Base-by-base conservation (phyloP, 208 protist species). In the Leishmania amazonensis region DNA sequence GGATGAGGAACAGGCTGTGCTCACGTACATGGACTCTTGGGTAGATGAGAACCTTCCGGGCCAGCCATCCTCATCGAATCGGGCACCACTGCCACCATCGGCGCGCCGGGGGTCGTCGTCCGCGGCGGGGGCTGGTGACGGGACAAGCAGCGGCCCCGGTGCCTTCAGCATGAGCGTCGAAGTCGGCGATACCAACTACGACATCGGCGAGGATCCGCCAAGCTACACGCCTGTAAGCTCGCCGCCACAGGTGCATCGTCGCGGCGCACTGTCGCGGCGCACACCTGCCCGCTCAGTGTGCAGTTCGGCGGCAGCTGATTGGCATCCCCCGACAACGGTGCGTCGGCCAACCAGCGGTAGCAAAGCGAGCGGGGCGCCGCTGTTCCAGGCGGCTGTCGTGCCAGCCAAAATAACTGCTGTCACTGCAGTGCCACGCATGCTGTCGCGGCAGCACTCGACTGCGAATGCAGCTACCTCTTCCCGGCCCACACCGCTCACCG, bases 1-100 rank as follows among this genome's bases (percentile, higher is more conserved):
- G 78, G 85, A 90, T 53, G 90, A 95, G 81, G 91, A 90, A 73
- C 79, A 92, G 85, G 89, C 87, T 31, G 87, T 92, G 79, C 87
- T 92, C 70, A 85, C 68, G 0, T 93, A 93, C 82, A 92, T 92
- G 85, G 83, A 79, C 68, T 79, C 73, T 35, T 67, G 71, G 35
- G 79, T 72, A 68, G 81, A 65, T 3, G 31, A 38, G 11, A 40
- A 15, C n/a, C 53, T 4, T 64, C 3, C 57, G 3, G 57, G 31
- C 6, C 21, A 24, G 8, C 38, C 53, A n/a, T n/a, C 75, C 11
- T 65, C 24, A 42, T 47, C 19, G 17, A 38, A 38, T 15, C 9
- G 38, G 35, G 53, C 57, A 47, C 24, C 8, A 19, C 60, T 45
- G 31, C 60, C 57, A 28, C 57, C 45, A 38, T 28, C 60, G 73